A percentile compares a stretch with the other conserved stretches of the same genome.
These are phyloP conservation scores for Trypanosoma grayi DNA, from an alignment of 208 protist genomes.

Conservation along the genomic window DNA sequence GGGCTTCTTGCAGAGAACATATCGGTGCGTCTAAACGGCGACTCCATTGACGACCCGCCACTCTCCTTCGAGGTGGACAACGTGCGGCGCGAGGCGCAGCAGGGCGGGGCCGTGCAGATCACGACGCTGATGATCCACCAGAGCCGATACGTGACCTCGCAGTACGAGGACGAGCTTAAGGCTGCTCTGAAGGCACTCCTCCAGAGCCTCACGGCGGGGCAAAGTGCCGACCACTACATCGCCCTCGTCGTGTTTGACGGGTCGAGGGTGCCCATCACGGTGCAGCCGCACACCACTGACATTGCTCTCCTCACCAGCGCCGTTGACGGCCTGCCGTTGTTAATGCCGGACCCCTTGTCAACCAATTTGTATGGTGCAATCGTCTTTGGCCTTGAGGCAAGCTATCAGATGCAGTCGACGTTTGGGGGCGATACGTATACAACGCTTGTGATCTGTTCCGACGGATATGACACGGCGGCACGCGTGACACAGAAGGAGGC, in stretches of 20 bases:
- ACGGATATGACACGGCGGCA: conserved; percentile 9
- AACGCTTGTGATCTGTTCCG: conserved; percentile 3
- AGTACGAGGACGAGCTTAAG: neutral
- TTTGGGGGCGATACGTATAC: conserved; percentile 5
- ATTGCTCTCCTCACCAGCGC: neutral
- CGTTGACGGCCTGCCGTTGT: conserved; percentile 1
- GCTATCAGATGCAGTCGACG: neutral
- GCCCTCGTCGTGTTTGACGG: conserved; percentile 10
- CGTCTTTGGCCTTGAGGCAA: conserved; percentile 6
- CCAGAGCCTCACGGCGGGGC: neutral
- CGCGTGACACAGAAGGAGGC: conserved; percentile 2
- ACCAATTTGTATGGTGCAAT: conserved; percentile 16
- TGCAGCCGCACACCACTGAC: conserved; percentile 15
- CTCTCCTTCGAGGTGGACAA: conserved; percentile 7
- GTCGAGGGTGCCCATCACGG: neutral
- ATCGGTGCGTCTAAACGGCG: conserved; percentile 1
- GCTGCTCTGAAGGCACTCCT: neutral
- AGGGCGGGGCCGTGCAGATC: conserved; percentile 2
- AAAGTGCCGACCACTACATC: conserved; percentile 3
- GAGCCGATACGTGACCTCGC: neutral
- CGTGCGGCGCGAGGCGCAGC: neutral
- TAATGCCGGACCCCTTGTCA: conserved; percentile 5
- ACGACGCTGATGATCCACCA: conserved; percentile 13
- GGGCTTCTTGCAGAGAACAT: conserved; percentile 1
- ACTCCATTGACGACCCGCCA: conserved; percentile 11